Base-by-base conservation (phyloP, 352 stramenopile genomes). In the Phytopythium vexans region DNA sequence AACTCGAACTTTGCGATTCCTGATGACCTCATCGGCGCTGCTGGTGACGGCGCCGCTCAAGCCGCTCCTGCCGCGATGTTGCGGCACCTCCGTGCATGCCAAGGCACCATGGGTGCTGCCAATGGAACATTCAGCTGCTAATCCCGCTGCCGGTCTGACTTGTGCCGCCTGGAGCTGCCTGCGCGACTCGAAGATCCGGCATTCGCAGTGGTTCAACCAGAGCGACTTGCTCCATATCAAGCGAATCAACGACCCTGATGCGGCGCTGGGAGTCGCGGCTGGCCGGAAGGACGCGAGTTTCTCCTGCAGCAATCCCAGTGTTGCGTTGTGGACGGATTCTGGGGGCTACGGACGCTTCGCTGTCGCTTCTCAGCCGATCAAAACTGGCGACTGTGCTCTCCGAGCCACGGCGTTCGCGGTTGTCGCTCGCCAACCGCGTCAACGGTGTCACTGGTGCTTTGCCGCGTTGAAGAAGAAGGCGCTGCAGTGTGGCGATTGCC, bases 401-500 rank as follows among this genome's bases (percentile, higher is more conserved):
- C 54, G 67, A 47, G 68, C 79, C 32, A 59, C 67, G 40, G 74
- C 72, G 10, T 89, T 89, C 47, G 76, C 79, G 9, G 70, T 81
- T 9, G 49, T 83, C 40, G 55, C 86, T 3, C 49, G 60, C 3
- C 62, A 89, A 35, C 27, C n/a, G 33, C 48, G 50, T 43, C 40
- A 33, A 33, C 62, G 58, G 38, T 89, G 79, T 52, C 79, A 88
- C 56, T 88, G 75, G 75, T 88, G 76, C 72, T 86, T 89, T 43
- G 8, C 6, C 10, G 27, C 27, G 41, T 63, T 89, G 5, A 50
- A 48, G 1, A 68, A 68, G 45, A 84, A 75, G 53, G 75, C 70
- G 16, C 59, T 86, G 1, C 71, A 81, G 21, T 89, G 78, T 33
- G 78, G 54, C 11, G 62, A 56, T 15, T 89, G 78, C 46, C 44